Base-by-base conservation (phyloP, 2,329 filamentous ascomycete genomes). In the Diaporthe sp. region DNA sequence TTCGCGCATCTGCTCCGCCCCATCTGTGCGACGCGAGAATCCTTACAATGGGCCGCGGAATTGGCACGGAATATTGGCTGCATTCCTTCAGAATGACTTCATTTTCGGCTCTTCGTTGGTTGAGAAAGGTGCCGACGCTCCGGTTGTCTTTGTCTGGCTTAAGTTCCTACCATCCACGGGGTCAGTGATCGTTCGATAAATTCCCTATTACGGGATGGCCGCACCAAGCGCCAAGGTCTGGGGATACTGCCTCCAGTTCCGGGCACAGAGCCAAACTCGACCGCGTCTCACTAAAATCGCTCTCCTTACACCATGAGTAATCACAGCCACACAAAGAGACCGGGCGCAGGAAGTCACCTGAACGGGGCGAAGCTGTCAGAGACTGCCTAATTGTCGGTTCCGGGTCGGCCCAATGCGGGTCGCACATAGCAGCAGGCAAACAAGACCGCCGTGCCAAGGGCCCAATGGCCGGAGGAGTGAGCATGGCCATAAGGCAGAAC, bases 351-450 rank as follows among this genome's bases (percentile, higher is more conserved):
- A n/a, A 53, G 51, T 70, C 72, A 58, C 51, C 51, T 70, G 61
- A 20, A 37, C 25, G 25, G 61, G 72, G 61, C 72, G 61, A 70
- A 74, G 53, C 49, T 13, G 51, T 39, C 63, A 47, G 42, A 47
- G 20, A 49, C 49, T 70, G 63, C 47, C 65, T 31, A 39, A 22
- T 13, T 8, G 28, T 42, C 65, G n/a, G 65, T 70, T 70, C 49
- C 65, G 65, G 49, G 13, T 70, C 49, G 65, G 65, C 65, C 65
- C 65, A 70, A 70, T 37, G 68, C 68, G 55, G 68, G 68, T 71
- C 37, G 51, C n/a, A 22, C 10, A 17, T n/a, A 60, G 28, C 25
- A 39, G 34, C 49, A 55, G 49, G 15, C 65, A 70, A 39, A 42
- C 31, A 39, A 42, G 65, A 53, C n/a, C 34, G 49, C 58, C 47